Evolutionary conservation across 2,329 filamentous ascomycete species (phyloP), one percentile per base, ranked within the genome.

Genomic region (Sclerotinia spermophila): DNA sequence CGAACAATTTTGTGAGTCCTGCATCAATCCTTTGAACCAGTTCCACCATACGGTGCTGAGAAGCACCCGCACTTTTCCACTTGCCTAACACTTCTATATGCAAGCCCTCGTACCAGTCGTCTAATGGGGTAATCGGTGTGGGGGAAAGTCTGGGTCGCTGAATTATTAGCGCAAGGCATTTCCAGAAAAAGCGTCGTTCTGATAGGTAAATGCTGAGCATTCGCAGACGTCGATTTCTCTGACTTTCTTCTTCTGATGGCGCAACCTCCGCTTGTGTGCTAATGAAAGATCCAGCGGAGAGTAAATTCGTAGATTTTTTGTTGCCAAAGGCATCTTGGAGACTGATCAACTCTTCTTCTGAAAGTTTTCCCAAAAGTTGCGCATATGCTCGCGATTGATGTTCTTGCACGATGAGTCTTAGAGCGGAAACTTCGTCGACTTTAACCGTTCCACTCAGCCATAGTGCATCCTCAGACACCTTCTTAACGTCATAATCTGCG

Each of bases 381-480:
- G 85, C 85, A n/a, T 88, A 85, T n/a, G 93, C 84, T 48, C 93
- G 88, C 74, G 87, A 87, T 81, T 98, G 95, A 84, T 91, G 92
- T 84, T 98, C 96, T 60, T 96, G 82, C 10, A 96, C 83, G 3
- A 90, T 90, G 58, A 97, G 85, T 72, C 96, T 88, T 77, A 99
- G 84, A 38, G 95, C 94, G 19, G 90, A 88, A 58, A 96, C 84
- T 79, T 97, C 90, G 80, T 96, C 93, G 74, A 97, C 88, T 59
- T 87, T 85, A 66, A 90, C 88, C 77, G 90, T 88, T 76, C 91
- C 88, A 81, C 93, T 94, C 73, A 99, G 83, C 94, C 94, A 98
- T 75, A 91, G 80, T 45, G 93, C 87, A 82, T 98, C 94, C 61
- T 88, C 87, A 82, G 97, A 97, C 79, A 98, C 88, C 77, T 91